Evolutionary conservation across 345 rosid genomes (phyloP).

Genomic region (Linum usitatissimum): DNA sequence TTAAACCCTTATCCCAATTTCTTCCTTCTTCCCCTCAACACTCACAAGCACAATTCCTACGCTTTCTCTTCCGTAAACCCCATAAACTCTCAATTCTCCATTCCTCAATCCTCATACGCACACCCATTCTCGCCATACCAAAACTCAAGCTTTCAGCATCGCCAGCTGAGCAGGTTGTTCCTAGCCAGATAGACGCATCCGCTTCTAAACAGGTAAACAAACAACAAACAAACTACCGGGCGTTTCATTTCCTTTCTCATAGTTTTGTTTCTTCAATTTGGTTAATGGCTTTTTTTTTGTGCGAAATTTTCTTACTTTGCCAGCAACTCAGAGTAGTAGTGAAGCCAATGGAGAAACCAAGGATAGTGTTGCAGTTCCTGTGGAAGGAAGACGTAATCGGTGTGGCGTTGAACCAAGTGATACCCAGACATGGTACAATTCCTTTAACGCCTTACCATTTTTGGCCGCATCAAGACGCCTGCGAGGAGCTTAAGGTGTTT

Average conservation of each 20-base stretch:
- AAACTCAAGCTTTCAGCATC: conserved; percentile 21
- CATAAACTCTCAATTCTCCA: conserved; percentile 13
- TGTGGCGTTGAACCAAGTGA: conserved; percentile 56
- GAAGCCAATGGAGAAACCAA: conserved; percentile 67
- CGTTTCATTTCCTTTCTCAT: background rate
- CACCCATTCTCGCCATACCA: conserved; percentile 8
- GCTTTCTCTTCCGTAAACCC: conserved; percentile 15
- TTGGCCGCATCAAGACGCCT: conserved; percentile 82
- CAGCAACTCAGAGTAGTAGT: conserved; percentile 66
- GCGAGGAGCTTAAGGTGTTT: conserved; percentile 70
- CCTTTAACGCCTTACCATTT: conserved; percentile 80
- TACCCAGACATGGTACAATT: conserved; percentile 65
- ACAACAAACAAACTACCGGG: background rate
- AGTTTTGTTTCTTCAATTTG: background rate
- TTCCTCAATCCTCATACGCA: no score
- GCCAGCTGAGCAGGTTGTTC: conserved; percentile 16
- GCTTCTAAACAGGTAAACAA: conserved; percentile 31
- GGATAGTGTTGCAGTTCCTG: conserved; percentile 67
- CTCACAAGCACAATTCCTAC: background rate
- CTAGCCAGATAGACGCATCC: conserved; percentile 17
- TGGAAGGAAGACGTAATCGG: conserved; percentile 89
- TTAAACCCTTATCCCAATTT: background rate
- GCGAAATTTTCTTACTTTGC: background rate
- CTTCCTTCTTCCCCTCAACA: background rate
- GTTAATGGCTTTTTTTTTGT: background rate